phyloP scores from a whole-genome alignment of 2,329 filamentous ascomycete genomes.

The Teratosphaeria zuluensis region DNA sequence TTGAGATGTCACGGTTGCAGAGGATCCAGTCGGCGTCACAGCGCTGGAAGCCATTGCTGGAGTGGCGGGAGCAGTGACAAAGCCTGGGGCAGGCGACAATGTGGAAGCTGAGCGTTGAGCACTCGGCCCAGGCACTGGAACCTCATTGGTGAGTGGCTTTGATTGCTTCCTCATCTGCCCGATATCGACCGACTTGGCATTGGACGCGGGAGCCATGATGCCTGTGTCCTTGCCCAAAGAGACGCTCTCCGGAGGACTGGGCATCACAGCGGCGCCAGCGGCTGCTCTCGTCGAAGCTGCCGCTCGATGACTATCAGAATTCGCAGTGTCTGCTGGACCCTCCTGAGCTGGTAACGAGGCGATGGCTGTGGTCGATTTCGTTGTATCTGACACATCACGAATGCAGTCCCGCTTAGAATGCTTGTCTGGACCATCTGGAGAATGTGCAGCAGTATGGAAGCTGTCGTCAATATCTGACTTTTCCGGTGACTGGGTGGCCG shows the following conservation, averaged over 20 bases:
- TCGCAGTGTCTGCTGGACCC: neutral
- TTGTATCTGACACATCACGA: neutral
- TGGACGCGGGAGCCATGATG: too few species aligned
- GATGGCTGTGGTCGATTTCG: neutral
- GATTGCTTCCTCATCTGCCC: neutral
- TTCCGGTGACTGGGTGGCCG: neutral
- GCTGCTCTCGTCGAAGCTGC: neutral
- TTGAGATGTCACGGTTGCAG: neutral
- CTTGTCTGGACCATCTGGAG: conserved; percentile 7
- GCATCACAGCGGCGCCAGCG: neutral
- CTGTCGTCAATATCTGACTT: conserved; percentile 20
- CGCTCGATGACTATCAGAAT: neutral
- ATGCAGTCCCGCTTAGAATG: neutral
- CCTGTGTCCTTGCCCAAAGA: neutral
- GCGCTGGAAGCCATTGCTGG: conserved; percentile 7
- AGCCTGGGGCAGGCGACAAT: conserved; percentile 8
- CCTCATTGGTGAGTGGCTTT: neutral
- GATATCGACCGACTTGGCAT: neutral
- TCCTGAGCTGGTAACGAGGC: neutral
- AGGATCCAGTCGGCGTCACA: neutral
- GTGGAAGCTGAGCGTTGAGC: conserved; percentile 9
- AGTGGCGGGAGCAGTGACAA: conserved; percentile 16
- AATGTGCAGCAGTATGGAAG: conserved; percentile 23
- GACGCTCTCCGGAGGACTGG: neutral
- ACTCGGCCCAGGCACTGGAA: neutral